Evolutionary conservation across 345 rosid species (phyloP).

Genomic region (Salix caprea): DNA sequence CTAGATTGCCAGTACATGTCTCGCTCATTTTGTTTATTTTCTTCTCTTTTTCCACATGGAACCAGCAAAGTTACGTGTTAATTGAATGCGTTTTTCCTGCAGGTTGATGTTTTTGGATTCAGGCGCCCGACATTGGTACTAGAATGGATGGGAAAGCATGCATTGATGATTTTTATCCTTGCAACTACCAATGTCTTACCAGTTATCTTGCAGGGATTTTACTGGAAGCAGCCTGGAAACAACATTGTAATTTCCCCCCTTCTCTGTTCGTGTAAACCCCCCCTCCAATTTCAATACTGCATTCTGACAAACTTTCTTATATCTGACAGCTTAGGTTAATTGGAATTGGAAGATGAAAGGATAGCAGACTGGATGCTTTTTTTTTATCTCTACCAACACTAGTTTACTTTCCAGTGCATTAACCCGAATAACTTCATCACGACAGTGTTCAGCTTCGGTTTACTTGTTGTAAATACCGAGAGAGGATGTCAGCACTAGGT

Average conservation of each 20-base stretch:
- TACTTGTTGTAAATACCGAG: background rate
- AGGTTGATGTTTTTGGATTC: slow-evolving; percentile 63
- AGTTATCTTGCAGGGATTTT: slow-evolving; percentile 67
- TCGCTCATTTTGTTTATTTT: background rate
- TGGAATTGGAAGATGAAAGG: slow-evolving; percentile 38
- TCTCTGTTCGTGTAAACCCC: background rate
- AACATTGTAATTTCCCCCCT: slow-evolving; percentile 46
- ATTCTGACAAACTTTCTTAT: background rate
- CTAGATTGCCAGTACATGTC: background rate
- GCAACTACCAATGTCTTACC: slow-evolving; percentile 66
- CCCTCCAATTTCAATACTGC: background rate
- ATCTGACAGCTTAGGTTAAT: slow-evolving; percentile 39
- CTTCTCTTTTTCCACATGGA: background rate
- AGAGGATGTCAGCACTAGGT: background rate
- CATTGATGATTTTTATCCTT: slow-evolving; percentile 55
- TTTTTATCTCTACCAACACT: background rate
- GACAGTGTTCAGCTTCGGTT: background rate
- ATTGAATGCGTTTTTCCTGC: background rate
- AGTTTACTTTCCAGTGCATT: background rate
- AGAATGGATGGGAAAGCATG: slow-evolving; percentile 87
- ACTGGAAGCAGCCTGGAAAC: slow-evolving; percentile 63
- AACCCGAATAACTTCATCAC: background rate
- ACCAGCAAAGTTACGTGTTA: background rate
- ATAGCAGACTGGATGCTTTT: background rate
- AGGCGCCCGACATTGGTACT: slow-evolving; percentile 42